Conservation (phyloP, 2,329 filamentous ascomycete species). For the Volutella citrinella region DNA sequence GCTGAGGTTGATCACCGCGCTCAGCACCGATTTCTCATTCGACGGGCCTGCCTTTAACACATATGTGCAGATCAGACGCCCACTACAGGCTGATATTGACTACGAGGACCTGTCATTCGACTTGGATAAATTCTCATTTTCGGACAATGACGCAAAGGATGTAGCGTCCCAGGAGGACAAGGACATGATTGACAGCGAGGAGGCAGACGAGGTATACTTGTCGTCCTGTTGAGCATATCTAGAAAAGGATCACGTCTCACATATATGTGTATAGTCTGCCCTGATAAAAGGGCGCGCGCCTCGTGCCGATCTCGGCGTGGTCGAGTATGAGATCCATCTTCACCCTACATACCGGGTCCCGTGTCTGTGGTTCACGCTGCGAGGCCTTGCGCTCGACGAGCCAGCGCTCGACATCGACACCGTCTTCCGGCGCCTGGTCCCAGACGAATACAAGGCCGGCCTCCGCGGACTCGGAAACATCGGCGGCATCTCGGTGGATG, state of each 20-base stretch:
- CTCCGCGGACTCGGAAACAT: conserved; percentile 62
- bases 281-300: conserved; percentile 31
- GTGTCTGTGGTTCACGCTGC: conserved; percentile 72
- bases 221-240: too few relatives aligned
- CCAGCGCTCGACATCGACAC: conserved; percentile 61
- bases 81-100: conserved; percentile 43
- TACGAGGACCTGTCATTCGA: conserved; percentile 45
- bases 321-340: conserved; percentile 71
- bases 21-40: conserved; percentile 42
- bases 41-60: conserved; percentile 47
- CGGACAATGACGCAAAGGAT: conserved; percentile 18
- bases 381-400: conserved; percentile 54
- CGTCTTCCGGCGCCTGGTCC: conserved; percentile 69
- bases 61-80: conserved; percentile 55
- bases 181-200: conserved; percentile 49
- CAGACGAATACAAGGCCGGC: conserved; percentile 58
- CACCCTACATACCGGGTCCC: conserved; percentile 74
- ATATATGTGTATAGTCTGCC: conserved; percentile 36
- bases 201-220: conserved; percentile 51
- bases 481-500: conserved; percentile 73
- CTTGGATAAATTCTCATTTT: conserved; percentile 46
- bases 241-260: too few relatives aligned
- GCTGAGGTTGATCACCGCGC: conserved; percentile 49
- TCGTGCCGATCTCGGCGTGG: conserved; percentile 40
- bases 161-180: conserved; percentile 33